phyloP scores from a whole-genome alignment of 83 land plant species.

The Thuja plicata region DNA sequence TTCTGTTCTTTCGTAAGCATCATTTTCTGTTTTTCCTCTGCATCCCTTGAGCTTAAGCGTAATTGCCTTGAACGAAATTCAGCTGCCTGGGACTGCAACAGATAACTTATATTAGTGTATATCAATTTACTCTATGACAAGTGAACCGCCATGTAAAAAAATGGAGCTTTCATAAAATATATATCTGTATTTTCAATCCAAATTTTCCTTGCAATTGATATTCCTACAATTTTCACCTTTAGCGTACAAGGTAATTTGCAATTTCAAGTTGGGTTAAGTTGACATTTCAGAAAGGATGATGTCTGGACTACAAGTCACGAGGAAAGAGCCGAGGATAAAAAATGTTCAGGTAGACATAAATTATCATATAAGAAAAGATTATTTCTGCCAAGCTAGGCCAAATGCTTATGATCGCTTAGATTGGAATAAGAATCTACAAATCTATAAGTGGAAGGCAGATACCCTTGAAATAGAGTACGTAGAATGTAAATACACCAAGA shows the following conservation, averaged over 20 bases:
- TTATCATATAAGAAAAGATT: not conserved
- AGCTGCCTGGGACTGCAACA: conserved; percentile 15
- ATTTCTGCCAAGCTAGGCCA: not conserved
- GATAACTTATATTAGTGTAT: not conserved
- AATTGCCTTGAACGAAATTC: conserved; percentile 13
- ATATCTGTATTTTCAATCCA: not conserved
- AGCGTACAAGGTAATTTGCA: not conserved
- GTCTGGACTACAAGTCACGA: not conserved
- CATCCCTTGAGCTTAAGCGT: not conserved
- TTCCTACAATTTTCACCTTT: conserved; percentile 1
- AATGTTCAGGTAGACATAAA: not conserved
- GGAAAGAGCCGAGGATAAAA: not conserved
- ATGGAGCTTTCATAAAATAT: not conserved
- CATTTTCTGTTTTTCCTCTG: conserved; percentile 3
- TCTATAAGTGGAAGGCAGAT: not conserved
- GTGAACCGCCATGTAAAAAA: not conserved
- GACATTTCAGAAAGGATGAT: not conserved
- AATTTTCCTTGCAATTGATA: not conserved
- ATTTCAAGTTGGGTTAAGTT: not conserved
- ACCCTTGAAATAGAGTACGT: not conserved
- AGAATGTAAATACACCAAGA: not conserved
- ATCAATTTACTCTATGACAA: not conserved
- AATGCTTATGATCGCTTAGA: not conserved
- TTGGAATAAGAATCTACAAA: not conserved
- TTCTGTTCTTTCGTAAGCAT: not conserved